Conservation (phyloP, 2,329 filamentous ascomycete species). For the Blastomyces silverae region DNA sequence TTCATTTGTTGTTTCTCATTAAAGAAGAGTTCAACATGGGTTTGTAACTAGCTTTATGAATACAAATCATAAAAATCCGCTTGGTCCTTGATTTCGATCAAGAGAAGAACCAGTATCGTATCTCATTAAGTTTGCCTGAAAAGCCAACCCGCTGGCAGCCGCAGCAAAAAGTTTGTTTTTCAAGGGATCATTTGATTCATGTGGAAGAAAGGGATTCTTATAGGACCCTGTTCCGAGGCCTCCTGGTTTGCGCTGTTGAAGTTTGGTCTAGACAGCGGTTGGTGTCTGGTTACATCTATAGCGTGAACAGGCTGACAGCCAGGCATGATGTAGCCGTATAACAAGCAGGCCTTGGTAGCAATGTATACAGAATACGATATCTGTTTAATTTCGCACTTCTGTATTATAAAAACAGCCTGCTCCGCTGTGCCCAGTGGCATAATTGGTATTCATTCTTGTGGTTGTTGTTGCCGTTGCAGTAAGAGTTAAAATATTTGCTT, state of each 20-base stretch:
- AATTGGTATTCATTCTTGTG: background rate
- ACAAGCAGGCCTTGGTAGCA: background rate
- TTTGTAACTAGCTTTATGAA: background rate
- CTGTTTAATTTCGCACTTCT: background rate
- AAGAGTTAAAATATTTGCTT: background rate
- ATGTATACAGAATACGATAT: background rate
- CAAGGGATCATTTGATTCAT: background rate
- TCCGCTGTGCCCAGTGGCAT: background rate
- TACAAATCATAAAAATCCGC: background rate
- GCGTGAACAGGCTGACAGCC: background rate
- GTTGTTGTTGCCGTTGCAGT: background rate
- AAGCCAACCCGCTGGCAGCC: too few relatives aligned
- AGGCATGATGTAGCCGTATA: slow-evolving; percentile 2
- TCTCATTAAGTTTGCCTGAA: too few relatives aligned
- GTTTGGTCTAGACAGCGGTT: background rate
- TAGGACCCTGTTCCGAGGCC: background rate
- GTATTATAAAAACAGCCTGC: background rate
- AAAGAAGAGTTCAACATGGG: background rate
- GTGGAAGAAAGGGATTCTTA: background rate
- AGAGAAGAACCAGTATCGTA: background rate
- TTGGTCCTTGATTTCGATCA: background rate
- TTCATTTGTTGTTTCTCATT: slow-evolving; percentile 1
- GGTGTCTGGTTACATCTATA: background rate
- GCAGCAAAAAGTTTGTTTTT: background rate
- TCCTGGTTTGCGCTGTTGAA: background rate